Percentiles rank a stretch among this genome's conserved stretches.
Conservation (phyloP, 2,329 filamentous ascomycete species). For the Aspergillus latus region DNA sequence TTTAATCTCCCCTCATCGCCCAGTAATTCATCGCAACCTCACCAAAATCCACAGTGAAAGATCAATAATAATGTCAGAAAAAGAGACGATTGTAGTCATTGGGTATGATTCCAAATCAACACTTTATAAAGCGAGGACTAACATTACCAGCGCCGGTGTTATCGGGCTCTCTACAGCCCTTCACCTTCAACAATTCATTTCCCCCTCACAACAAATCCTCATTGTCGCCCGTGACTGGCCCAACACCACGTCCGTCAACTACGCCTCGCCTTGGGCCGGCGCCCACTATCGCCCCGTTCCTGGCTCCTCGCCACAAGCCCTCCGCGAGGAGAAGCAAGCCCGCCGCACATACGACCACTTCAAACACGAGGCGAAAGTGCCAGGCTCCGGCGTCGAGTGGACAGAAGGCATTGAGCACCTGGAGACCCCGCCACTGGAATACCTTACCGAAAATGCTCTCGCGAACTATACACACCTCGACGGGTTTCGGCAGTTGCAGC, state of each 20-base stretch:
- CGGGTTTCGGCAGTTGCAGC: constrained; percentile 34
- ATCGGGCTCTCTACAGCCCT: constrained; percentile 42
- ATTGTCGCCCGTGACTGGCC: constrained; percentile 45
- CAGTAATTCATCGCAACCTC: background rate
- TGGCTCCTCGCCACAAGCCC: constrained; percentile 35
- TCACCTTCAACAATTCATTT: constrained; percentile 32
- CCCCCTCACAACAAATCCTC: constrained; percentile 33
- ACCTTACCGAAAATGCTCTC: constrained; percentile 31
- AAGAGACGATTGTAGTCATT: constrained; percentile 39
- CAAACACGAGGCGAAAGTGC: constrained; percentile 33
- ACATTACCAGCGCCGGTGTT: constrained; percentile 39
- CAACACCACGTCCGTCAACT: constrained; percentile 42
- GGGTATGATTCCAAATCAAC: constrained; percentile 27
- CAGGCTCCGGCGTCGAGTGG: constrained; percentile 39
- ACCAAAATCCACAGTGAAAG: background rate
- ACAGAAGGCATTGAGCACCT: constrained; percentile 46
- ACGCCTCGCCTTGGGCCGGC: constrained; percentile 49
- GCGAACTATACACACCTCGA: constrained; percentile 35
- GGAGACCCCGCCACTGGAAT: constrained; percentile 39
- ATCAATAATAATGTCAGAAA: constrained; percentile 21
- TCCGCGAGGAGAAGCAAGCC: constrained; percentile 40
- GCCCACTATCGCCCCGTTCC: constrained; percentile 51
- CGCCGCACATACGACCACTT: constrained; percentile 41
- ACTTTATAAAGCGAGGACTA: constrained; percentile 3
- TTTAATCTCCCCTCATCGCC: constrained; percentile 1